Evolutionary conservation across 169 alveolate species (phyloP).

Genomic region (Cryptosporidium sp.): DNA sequence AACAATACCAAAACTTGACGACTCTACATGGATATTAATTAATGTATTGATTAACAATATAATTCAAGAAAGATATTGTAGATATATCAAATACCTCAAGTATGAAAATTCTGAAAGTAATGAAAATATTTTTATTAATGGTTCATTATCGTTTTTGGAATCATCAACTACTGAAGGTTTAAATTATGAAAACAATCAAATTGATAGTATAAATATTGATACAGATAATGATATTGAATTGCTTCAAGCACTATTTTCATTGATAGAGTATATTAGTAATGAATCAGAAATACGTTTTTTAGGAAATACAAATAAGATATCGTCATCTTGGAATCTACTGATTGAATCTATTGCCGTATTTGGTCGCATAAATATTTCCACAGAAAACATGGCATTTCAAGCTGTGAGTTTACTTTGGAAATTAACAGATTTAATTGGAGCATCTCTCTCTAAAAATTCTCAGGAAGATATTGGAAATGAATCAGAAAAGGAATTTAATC

Average conservation of each 20-base stretch:
- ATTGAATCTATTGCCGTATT: conserved; percentile 60
- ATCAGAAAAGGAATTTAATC: not conserved
- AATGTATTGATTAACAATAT: conserved; percentile 5
- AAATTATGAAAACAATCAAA: not conserved
- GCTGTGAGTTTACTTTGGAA: conserved; percentile 71
- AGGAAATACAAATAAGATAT: not conserved
- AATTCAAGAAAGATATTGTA: not conserved
- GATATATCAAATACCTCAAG: conserved; percentile 11
- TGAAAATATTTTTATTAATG: not conserved
- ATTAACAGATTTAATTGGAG: conserved; percentile 40
- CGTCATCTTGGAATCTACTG: conserved; percentile 50
- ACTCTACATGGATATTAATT: conserved; percentile 57
- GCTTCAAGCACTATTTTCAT: conserved; percentile 25
- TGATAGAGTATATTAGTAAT: conserved; percentile 34
- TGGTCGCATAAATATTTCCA: conserved; percentile 42
- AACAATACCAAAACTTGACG: conserved; percentile 51
- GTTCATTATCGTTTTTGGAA: not conserved
- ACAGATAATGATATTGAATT: conserved; percentile 31
- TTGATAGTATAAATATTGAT: not conserved
- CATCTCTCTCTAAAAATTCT: not conserved
- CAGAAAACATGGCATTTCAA: conserved; percentile 48
- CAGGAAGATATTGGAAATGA: not conserved
- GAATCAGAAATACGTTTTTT: conserved; percentile 31
- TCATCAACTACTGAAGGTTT: not conserved
- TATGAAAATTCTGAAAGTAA: not conserved